Evolutionary conservation across 192 early-diverging fungal species (phyloP), one percentile per base, ranked within the genome.

Genomic region (Backusella macrospora): DNA sequence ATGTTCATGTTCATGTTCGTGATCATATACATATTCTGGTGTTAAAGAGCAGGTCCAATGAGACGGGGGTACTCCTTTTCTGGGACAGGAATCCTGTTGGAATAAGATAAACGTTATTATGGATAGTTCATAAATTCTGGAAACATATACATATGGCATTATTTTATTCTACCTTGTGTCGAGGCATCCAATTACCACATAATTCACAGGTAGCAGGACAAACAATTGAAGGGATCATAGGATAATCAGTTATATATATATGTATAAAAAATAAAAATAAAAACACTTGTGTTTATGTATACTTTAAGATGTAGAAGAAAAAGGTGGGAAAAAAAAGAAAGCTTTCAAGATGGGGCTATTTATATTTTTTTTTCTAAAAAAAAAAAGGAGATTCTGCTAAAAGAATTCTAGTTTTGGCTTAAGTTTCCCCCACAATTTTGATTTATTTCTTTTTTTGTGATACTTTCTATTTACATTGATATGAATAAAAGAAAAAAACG

Each of bases 191-290:
- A 45, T 72, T 59, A 14, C 70, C 70, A 43, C 76, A 77, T 12
- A 77, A 45, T 67, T 77, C 76, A 62, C 76, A 77, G 18, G 76
- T 77, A 46, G 76, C 76, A 7, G 76, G 76, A 26, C 65, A 73
- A 21, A 48, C 12, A 34, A 68, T 62, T 47, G n/a, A 47, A 49
- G 68, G 47, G n/a, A 52, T 39, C 37, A 71, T 45, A 34, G 29
- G 12, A 16, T 26, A 44, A 29, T 43, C 18, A 44, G 45, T n/a
- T n/a, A n/a, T n/a, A n/a, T n/a, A n/a, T n/a, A n/a, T n/a, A n/a
- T n/a, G n/a, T 14, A 10, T 23, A 68, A 68, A 64, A 42, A 68
- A 40, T 12, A 26, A 68, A 68, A 64, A 42, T 45, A 21, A 21
- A 10, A 69, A 23, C 13, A 59, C 26, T 59, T 26, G 10, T 59